A percentile compares a stretch with the other conserved stretches of the same genome.
Conservation (phyloP, 768 basidiomycete species). For the Neoboletus magnificus region DNA sequence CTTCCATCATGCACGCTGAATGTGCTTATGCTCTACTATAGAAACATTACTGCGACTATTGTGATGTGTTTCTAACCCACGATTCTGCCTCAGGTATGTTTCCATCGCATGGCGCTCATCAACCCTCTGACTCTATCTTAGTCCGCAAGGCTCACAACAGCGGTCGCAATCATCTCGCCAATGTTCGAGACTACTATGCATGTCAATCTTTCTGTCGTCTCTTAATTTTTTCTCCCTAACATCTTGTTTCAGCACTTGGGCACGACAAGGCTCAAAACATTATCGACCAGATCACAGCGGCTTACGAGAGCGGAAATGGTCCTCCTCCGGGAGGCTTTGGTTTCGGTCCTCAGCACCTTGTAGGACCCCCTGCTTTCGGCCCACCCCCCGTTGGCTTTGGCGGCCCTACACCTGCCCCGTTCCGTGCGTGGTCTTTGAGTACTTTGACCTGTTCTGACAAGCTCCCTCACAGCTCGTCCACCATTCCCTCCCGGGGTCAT, state of each 20-base stretch:
- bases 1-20: background rate
- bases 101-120: background rate
- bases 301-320: slow-evolving; percentile 83
- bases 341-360: slow-evolving; percentile 79
- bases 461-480: slow-evolving; percentile 47
- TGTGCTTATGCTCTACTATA: slow-evolving; percentile 28
- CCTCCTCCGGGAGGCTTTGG: slow-evolving; percentile 88
- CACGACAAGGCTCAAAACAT: slow-evolving; percentile 98
- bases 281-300: slow-evolving; percentile 96
- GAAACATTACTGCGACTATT: slow-evolving; percentile 96
- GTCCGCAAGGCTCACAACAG: slow-evolving; percentile 98
- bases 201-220: slow-evolving; percentile 46
- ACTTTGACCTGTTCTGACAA: slow-evolving; percentile 1
- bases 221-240: slow-evolving; percentile 2
- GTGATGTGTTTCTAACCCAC: slow-evolving; percentile 91
- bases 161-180: slow-evolving; percentile 93
- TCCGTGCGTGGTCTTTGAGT: slow-evolving; percentile 13
- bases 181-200: slow-evolving; percentile 96
- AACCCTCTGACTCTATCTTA: slow-evolving; percentile 30
- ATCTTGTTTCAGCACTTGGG: slow-evolving; percentile 56
- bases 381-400: slow-evolving; percentile 55
- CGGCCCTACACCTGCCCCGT: slow-evolving; percentile 40
- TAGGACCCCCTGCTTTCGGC: slow-evolving; percentile 49
- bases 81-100: slow-evolving; percentile 84
- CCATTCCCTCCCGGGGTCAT: slow-evolving; percentile 65